phyloP scores from a whole-genome alignment of 257 asterid species.

The Ilex aquifolium region DNA sequence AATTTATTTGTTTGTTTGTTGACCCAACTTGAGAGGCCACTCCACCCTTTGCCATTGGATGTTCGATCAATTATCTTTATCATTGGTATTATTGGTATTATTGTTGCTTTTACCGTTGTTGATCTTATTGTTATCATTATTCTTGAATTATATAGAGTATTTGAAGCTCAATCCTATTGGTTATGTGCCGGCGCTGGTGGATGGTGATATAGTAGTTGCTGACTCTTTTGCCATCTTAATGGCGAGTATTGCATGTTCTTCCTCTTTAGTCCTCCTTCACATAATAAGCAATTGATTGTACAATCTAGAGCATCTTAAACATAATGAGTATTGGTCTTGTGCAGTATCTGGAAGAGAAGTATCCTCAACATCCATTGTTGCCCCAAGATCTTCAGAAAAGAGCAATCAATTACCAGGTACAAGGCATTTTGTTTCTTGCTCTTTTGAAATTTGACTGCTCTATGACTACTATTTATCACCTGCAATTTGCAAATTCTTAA shows the following conservation, averaged over 20 bases:
- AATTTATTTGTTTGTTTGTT: too few species aligned
- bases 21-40: too few species aligned
- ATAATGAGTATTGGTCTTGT: conserved; percentile 1
- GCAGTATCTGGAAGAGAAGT: conserved; percentile 89
- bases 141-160: conserved; percentile 39
- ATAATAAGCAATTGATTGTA: conserved; percentile 3
- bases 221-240: conserved; percentile 79
- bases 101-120: not conserved
- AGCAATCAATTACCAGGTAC: conserved; percentile 63
- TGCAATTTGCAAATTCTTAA: too few species aligned
- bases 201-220: conserved; percentile 61
- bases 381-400: conserved; percentile 65
- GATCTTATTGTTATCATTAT: conserved; percentile 3
- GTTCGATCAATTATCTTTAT: too few species aligned
- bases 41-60: too few species aligned
- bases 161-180: conserved; percentile 92
- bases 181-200: conserved; percentile 64
- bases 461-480: too few species aligned
- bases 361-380: conserved; percentile 76
- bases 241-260: conserved; percentile 22
- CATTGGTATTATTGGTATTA: not conserved
- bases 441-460: too few species aligned
- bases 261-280: not conserved
- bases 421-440: not conserved
- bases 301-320: not conserved